Evolutionary conservation across 345 rosid genomes (phyloP).

Genomic region (Eucalyptus leucophloia): DNA sequence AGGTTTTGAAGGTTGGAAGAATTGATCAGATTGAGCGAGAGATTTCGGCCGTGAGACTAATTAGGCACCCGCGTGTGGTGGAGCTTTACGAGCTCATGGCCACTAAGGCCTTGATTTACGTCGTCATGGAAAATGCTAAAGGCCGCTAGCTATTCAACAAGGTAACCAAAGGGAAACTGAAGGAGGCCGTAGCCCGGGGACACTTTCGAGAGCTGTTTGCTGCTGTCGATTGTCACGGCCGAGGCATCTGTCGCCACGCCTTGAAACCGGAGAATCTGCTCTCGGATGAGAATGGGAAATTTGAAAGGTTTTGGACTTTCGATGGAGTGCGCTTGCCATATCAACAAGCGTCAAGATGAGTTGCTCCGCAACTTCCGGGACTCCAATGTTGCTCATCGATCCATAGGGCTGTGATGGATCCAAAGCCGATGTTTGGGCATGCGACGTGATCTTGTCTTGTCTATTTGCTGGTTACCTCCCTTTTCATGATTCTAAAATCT

Average conservation of each 20-base stretch:
- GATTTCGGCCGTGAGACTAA: conserved; percentile 58
- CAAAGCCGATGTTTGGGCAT: conserved; percentile 18
- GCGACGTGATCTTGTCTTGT: conserved; percentile 12
- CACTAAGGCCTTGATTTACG: conserved; percentile 70
- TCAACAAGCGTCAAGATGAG: conserved; percentile 60
- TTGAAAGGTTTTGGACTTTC: conserved; percentile 77
- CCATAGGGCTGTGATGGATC: conserved; percentile 21
- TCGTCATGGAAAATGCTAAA: conserved; percentile 66
- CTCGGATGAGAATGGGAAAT: conserved; percentile 63
- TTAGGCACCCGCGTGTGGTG: conserved; percentile 63
- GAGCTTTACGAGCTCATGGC: conserved; percentile 89
- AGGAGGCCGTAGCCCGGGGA: conserved; percentile 25
- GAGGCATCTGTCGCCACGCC: conserved; percentile 74
- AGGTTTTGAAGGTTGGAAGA: conserved; percentile 54
- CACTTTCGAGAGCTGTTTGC: conserved; percentile 68
- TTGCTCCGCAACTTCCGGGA: conserved; percentile 28
- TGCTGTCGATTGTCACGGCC: conserved; percentile 80
- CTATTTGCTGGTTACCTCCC: conserved; percentile 17
- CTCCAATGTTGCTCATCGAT: conserved; percentile 13
- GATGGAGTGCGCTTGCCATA: conserved; percentile 58
- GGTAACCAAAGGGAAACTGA: conserved; percentile 62
- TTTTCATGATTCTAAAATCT: background rate
- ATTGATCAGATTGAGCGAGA: conserved; percentile 74
- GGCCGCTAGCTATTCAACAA: conserved; percentile 78
- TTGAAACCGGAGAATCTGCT: conserved; percentile 69